Evolutionary conservation across 192 early-diverging fungal genomes (phyloP).

Genomic region (Backusella liffmaniae): DNA sequence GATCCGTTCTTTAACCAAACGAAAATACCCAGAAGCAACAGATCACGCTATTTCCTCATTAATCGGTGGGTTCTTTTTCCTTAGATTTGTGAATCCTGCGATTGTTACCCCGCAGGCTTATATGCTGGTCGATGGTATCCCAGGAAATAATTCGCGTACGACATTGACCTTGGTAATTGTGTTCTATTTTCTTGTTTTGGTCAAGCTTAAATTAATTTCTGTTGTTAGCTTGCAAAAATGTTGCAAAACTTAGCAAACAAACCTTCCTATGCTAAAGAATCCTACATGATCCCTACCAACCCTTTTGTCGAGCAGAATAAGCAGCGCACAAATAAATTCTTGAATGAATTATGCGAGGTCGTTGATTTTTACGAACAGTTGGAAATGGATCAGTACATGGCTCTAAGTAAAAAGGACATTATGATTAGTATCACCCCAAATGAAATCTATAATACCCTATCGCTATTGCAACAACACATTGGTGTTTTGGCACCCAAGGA

Average conservation of each 20-base stretch:
- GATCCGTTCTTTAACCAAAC: slow-evolving; percentile 88
- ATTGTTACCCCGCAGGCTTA: slow-evolving; percentile 95
- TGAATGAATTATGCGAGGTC: slow-evolving; percentile 89
- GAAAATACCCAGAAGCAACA: slow-evolving; percentile 91
- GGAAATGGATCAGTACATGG: slow-evolving; percentile 98
- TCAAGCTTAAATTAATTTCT: background rate
- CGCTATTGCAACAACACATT: slow-evolving; percentile 77
- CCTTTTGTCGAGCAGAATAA: slow-evolving; percentile 89
- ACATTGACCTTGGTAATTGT: slow-evolving; percentile 82
- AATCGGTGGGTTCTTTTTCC: slow-evolving; percentile 96
- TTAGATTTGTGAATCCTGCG: slow-evolving; percentile 96
- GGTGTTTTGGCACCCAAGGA: slow-evolving; percentile 72
- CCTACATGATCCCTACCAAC: slow-evolving; percentile 85
- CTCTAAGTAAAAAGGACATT: slow-evolving; percentile 88
- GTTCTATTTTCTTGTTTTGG: background rate
- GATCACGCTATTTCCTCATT: slow-evolving; percentile 89
- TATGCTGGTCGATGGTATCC: slow-evolving; percentile 86
- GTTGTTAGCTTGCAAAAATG: slow-evolving; percentile 79
- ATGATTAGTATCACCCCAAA: slow-evolving; percentile 89
- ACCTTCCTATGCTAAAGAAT: slow-evolving; percentile 85
- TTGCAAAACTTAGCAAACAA: slow-evolving; percentile 96
- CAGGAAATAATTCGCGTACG: slow-evolving; percentile 77
- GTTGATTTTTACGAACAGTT: slow-evolving; percentile 92
- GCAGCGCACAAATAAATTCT: slow-evolving; percentile 77
- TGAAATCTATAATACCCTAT: slow-evolving; percentile 92